Base-by-base conservation (phyloP, 148 eudicot species). In the Arctostaphylos glauca region DNA sequence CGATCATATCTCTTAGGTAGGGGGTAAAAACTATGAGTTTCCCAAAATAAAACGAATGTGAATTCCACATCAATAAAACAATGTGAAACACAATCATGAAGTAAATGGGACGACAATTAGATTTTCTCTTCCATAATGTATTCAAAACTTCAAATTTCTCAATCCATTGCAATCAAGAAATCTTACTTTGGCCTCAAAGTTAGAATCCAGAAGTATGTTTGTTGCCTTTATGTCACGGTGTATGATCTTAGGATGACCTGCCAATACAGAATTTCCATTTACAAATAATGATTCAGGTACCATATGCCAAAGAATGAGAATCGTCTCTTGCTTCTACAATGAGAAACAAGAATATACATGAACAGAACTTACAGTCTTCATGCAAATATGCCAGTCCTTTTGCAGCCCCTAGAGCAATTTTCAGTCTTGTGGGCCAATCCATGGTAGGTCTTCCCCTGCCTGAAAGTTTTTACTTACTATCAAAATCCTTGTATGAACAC, bases 171-270 rank as follows among this genome's bases (percentile, higher is more conserved):
- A 66, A 18, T 21, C 54, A 74, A 64, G 62, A 43, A 84, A 68
- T 38, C 81, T 85, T 85, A 94, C 99, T 97, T 88, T 97, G 81
- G 98, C 97, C 90, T 97, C 99, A 85, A 92, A 97, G 85, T 91
- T 93, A 80, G 84, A 88, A 78, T 94, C 95, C 76, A 97, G 47
- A 76, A 97, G 95, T 82, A 97, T 97, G 88, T 97, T 97, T 43
- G 99, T 82, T 10, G 92, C 91, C 89, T 97, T 97, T 74, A 97
- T 97, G 84, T 97, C 99, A 76, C 99, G 89, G 78, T 97, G 99
- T 79, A 97, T 93, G 79, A 97, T 97, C 86, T 97, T 97, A 44
- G 98, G 99, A 90, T 97, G 95, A 83, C 99, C 99, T 97, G 87
- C 84, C 83, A 53, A 74, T 43, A 84, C 23, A 84, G 59, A 55